A percentile compares a stretch with the other conserved stretches of the same genome.
phyloP scores from a whole-genome alignment of 305 asterid genomes.

The Fraxinus latifolia region DNA sequence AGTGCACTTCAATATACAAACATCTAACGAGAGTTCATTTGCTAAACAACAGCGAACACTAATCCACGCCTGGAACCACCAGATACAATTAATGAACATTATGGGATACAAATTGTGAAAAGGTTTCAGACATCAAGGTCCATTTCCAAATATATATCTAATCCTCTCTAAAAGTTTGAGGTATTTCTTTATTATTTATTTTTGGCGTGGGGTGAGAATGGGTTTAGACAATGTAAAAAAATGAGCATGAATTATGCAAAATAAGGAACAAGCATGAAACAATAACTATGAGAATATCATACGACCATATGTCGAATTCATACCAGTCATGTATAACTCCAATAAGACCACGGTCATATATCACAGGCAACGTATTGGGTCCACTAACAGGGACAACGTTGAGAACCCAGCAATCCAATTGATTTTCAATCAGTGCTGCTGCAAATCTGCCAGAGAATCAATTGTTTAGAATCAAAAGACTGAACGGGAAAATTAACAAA shows the following conservation, averaged over 20 bases:
- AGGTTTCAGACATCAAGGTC: neutral
- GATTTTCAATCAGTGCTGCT: constrained; percentile 68
- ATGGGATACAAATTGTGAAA: neutral
- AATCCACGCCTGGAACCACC: neutral
- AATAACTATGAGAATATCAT: constrained; percentile 3
- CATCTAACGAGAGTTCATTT: neutral
- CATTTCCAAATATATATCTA: neutral
- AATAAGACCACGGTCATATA: constrained; percentile 88
- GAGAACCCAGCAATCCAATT: constrained; percentile 79
- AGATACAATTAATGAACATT: neutral
- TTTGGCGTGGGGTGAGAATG: neutral
- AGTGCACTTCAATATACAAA: neutral
- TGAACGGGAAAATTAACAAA: neutral
- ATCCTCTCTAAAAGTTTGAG: neutral
- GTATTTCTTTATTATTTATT: neutral
- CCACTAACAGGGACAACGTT: constrained; percentile 88
- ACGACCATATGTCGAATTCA: constrained; percentile 5
- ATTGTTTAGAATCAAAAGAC: constrained; percentile 7
- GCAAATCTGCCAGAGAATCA: constrained; percentile 61
- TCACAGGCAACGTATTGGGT: constrained; percentile 83
- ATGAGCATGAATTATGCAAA: neutral
- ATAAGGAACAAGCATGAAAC: neutral
- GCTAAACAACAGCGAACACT: neutral
- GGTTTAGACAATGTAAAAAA: neutral
- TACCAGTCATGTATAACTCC: constrained; percentile 98